Conservation (phyloP, 768 basidiomycete genomes). For the Boletus eberwhitei region DNA sequence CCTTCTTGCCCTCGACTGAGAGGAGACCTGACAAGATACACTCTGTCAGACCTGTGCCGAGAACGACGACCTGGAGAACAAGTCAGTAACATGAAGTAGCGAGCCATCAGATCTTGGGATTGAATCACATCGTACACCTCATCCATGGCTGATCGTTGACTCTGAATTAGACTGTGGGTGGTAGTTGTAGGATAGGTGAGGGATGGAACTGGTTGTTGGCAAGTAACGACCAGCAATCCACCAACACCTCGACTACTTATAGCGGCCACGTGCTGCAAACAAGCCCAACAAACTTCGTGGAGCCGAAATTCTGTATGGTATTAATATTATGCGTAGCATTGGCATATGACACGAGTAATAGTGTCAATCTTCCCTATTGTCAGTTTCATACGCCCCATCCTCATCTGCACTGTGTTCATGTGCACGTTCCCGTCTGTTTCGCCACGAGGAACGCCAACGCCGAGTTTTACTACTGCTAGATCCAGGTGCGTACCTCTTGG, state of each 20-base stretch:
- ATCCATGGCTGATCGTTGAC: slow-evolving; percentile 67
- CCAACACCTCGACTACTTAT: slow-evolving; percentile 25
- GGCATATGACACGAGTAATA: background rate
- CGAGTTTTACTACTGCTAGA: slow-evolving; percentile 13
- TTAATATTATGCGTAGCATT: slow-evolving; percentile 7
- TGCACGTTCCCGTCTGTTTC: slow-evolving; percentile 9
- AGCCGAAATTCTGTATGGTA: background rate
- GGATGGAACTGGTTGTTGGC: slow-evolving; percentile 13
- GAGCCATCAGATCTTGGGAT: slow-evolving; percentile 15
- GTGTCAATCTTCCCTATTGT: slow-evolving; percentile 12
- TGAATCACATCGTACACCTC: slow-evolving; percentile 90
- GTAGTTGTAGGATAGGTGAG: slow-evolving; percentile 8
- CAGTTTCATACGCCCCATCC: slow-evolving; percentile 22
- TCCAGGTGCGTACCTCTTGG: slow-evolving; percentile 23
- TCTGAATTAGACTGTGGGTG: slow-evolving; percentile 10
- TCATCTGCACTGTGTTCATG: slow-evolving; percentile 9
- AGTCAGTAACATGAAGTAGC: slow-evolving; percentile 12
- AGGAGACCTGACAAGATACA: slow-evolving; percentile 97
- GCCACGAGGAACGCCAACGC: slow-evolving; percentile 24
- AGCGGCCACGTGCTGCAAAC: slow-evolving; percentile 28
- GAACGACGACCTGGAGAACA: slow-evolving; percentile 67
- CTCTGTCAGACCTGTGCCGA: slow-evolving; percentile 97
- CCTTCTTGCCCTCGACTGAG: slow-evolving; percentile 99
- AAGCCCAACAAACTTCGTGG: slow-evolving; percentile 3
- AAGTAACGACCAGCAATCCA: slow-evolving; percentile 10